phyloP scores from a whole-genome alignment of 2,329 filamentous ascomycete species.

The Trichophyton schoenleinii region DNA sequence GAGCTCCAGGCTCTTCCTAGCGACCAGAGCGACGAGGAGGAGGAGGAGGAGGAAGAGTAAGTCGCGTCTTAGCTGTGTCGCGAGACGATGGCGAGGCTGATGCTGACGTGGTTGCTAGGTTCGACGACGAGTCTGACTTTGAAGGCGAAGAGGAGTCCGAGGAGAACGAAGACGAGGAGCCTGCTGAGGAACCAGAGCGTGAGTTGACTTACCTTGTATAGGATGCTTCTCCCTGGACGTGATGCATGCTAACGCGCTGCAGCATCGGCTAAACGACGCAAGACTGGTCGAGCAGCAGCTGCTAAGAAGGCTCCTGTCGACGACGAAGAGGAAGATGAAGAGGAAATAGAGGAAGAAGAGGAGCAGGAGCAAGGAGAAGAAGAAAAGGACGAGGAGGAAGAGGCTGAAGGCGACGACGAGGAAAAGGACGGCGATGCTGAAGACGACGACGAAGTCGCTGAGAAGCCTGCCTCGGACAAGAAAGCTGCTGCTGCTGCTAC shows the following conservation, averaged over 20 bases:
- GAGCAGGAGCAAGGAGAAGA: slow-evolving; percentile 20
- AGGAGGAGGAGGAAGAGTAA: slow-evolving; percentile 32
- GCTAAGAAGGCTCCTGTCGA: slow-evolving; percentile 1
- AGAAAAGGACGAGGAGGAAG: slow-evolving; percentile 15
- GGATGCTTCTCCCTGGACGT: too few species aligned
- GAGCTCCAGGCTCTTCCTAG: slow-evolving; percentile 38
- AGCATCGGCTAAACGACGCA: slow-evolving; percentile 18
- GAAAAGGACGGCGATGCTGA: slow-evolving; percentile 18
- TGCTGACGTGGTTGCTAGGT: slow-evolving; percentile 15
- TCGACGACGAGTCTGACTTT: slow-evolving; percentile 21
- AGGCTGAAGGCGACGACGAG: slow-evolving; percentile 18
- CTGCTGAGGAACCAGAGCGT: slow-evolving; percentile 16
- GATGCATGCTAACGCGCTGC: neutral
- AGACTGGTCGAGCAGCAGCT: slow-evolving; percentile 15
- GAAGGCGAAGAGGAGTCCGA: slow-evolving; percentile 18
- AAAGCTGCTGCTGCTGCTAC: neutral
- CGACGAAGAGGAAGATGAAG: slow-evolving; percentile 4
- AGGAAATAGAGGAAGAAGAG: slow-evolving; percentile 18
- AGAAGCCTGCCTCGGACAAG: neutral
- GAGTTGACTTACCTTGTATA: neutral
- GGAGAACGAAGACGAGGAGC: slow-evolving; percentile 16
- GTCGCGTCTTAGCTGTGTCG: neutral
- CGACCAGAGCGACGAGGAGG: slow-evolving; percentile 39
- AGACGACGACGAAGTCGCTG: slow-evolving; percentile 17
- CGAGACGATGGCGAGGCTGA: neutral